Base-by-base conservation (phyloP, 1,139 yeast genomes). In the Maudiozyma humilis region DNA sequence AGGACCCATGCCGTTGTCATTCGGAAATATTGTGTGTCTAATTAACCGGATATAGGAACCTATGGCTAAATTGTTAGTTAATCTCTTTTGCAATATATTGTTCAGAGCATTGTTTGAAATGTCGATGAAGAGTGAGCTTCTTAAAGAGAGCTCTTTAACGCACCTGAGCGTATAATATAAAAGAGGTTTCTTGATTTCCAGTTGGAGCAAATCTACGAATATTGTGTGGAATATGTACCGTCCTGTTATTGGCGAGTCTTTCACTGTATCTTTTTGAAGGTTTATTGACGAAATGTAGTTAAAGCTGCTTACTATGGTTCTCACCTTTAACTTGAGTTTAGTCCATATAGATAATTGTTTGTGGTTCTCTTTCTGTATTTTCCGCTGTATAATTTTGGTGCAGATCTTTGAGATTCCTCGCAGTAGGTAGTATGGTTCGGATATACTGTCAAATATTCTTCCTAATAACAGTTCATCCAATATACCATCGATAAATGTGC, bases 1-100 rank as follows among this genome's bases (percentile, higher is more conserved):
- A 12, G 55, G 57, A 0, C 63, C 60, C 54, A 60, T 50, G 25
- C 42, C 39, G 36, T 50, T 54, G 42, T 62, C 65, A 29, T 53
- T 51, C 2, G 64, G 65, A 39, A 60, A 62, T 3, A 60, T 10
- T n/a, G 36, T 31, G 38, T 25, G 41, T 37, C 38, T 14, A 32
- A 38, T 29, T 33, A 37, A 18, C 39, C 20, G 15, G 20, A 31
- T 23, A 34, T 36, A 3, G 41, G 41, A 17, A 16, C 33, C 35
- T 7, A 31, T n/a, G 1, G 29, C 15, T 1, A 41, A 6, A 8
- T 19, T 33, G 12, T 27, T 34, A 12, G 35, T 30, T 12, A 33
- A 2, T 12, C 29, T 42, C 3, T 17, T 17, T 13, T 31, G 16
- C 4, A 42, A 15, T 36, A 20, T 42, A 33, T 18, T 37, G 36